Base-by-base conservation (phyloP, 1,284 basidiomycete genomes). In the Hemileia vastatrix region DNA sequence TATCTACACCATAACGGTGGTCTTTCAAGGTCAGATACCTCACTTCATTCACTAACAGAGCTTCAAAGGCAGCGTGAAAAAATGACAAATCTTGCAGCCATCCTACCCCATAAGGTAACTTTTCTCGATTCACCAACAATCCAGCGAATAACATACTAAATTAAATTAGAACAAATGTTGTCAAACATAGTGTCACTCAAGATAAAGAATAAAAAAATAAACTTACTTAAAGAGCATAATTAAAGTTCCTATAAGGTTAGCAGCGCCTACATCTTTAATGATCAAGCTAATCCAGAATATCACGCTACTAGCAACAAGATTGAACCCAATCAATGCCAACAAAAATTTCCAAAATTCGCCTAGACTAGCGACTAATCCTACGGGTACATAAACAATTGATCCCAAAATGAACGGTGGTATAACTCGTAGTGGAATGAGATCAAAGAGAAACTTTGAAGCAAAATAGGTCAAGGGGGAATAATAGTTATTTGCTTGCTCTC, bases 61-160 rank as follows among this genome's bases (percentile, higher is more conserved):
- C 91, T 78, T 98, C 94, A 72, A 91, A 97, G 0, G 88, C 94
- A n/a, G 94, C 93, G 77, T 97, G 94, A 85, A 95, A 97, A 82
- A 97, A 97, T 2, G 90, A 94, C 11, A 90, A 74, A 1, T 87
- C 90, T 73, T 90, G 87, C 66, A 97, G 79, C 89, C 90, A 95
- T 63, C 83, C 84, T 53, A 94, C 79, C 43, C 79, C 81, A 0
- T 80, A 79, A 0, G 84, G 82, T 9, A 96, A 83, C 23, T 87
- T 85, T 68, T 93, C 88, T 53, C 91, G 84, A 77, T 97, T 98
- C 79, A 98, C 91, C 61, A 97, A 80, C 63, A 97, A 78, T 3
- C 94, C 94, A 4, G 93, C 93, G 77, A 97, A 98, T 63, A 97
- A 81, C 59, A 98, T 79, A 75, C 92, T 96, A 45, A 68, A n/a